Evolutionary conservation across 352 stramenopile genomes (phyloP), one percentile per base, ranked within the genome.

Genomic region (Saprolegnia diclina): DNA sequence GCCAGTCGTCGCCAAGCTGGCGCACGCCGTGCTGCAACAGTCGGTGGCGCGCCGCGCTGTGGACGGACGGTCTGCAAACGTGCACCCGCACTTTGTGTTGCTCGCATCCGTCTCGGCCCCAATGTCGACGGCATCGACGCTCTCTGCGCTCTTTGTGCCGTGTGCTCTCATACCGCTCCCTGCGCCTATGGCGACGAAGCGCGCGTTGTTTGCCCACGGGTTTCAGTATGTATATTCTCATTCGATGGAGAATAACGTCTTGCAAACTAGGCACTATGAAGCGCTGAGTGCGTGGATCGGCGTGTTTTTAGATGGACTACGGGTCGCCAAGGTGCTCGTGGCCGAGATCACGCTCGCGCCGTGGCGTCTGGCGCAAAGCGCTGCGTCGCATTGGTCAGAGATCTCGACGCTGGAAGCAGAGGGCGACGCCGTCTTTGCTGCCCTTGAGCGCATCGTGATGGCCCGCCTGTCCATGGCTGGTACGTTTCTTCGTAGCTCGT

Each of bases 11-110:
- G 46, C 45, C 0, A 54, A 24, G 5, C 24, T 69, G 63, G 26
- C 46, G 11, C 50, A 69, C 62, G 22, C 52, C 19, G 54, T 69
- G 63, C 13, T 46, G 38, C 50, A 69, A 19, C 22, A 62, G 13
- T 35, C 48, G 19, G 7, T 52, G 9, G 22, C 14, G 4, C n/a
- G 32, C 6, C 56, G 26, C 24, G n/a, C 35, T 16, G 14, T 19
- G 0, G 1, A 24, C 22, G 18, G 35, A 42, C 14, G 11, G 1
- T 24, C 29, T 61, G n/a, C 18, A 3, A 69, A 69, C 16, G 21
- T 61, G 21, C 22, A 69, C 21, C 26, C 63, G 32, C 54, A 52
- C 5, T 69, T 69, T 37, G 37, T 29, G 5, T 32, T 69, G n/a
- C 13, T 67, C 14, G 29, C 9, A 2, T 56, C 62, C 4, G 19